These are phyloP conservation scores for Penicillium tannophilum DNA, from an alignment of 495 filamentous ascomycete genomes.

Conservation along the genomic window DNA sequence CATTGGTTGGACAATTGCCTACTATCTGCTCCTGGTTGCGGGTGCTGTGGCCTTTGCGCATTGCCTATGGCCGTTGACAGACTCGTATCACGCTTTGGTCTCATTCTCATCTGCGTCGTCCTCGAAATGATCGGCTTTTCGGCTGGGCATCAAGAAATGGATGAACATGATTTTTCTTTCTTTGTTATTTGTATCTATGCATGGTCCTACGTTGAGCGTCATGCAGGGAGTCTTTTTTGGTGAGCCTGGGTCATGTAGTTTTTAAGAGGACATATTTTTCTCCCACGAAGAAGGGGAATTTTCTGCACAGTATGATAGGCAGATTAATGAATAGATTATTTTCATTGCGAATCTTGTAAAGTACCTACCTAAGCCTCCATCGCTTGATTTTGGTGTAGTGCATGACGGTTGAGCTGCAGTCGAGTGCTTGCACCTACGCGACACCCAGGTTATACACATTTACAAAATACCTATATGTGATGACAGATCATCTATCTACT, in stretches of 20 bases:
- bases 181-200: neutral
- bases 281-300: neutral
- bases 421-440: too few species aligned
- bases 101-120: slow-evolving; percentile 25
- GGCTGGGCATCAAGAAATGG: neutral
- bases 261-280: neutral
- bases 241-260: neutral
- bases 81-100: slow-evolving; percentile 52
- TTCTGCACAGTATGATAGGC: neutral
- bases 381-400: too few species aligned
- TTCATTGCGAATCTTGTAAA: too few species aligned
- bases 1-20: slow-evolving; percentile 70
- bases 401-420: too few species aligned
- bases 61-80: slow-evolving; percentile 72
- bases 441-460: too few species aligned
- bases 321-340: neutral
- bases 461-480: too few species aligned
- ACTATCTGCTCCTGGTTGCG: slow-evolving; percentile 71
- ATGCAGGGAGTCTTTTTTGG: neutral
- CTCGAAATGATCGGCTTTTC: neutral
- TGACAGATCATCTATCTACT: too few species aligned
- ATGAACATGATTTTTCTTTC: neutral
- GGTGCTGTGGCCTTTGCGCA: slow-evolving; percentile 72
- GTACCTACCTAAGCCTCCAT: too few species aligned
- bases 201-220: neutral